Conservation (phyloP, 2,329 filamentous ascomycete species). For the Pseudogymnoascus sp. region DNA sequence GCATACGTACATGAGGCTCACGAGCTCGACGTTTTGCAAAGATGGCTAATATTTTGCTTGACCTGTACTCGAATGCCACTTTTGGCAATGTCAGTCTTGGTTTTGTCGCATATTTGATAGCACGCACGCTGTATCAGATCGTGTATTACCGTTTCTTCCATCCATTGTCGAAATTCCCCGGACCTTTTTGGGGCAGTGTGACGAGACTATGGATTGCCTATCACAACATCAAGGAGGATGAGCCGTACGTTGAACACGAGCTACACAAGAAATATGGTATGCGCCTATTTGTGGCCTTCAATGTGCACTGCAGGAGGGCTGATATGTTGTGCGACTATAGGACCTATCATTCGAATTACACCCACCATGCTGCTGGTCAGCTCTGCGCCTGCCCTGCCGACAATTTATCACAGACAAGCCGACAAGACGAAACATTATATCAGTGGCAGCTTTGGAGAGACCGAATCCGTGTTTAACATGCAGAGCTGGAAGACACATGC, state of each 20-base stretch:
- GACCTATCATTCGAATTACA: slow-evolving; percentile 44
- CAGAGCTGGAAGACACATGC: slow-evolving; percentile 43
- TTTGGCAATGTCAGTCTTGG: slow-evolving; percentile 10
- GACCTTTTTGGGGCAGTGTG: slow-evolving; percentile 45
- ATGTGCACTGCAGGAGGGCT: neutral
- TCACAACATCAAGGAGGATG: slow-evolving; percentile 40
- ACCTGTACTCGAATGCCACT: slow-evolving; percentile 2
- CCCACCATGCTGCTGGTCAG: slow-evolving; percentile 45
- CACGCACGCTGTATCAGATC: slow-evolving; percentile 35
- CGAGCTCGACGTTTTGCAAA: neutral
- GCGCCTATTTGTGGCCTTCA: neutral
- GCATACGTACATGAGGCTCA: neutral
- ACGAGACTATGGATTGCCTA: slow-evolving; percentile 47
- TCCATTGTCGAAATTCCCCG: slow-evolving; percentile 43
- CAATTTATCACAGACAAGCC: slow-evolving; percentile 46
- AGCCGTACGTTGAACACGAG: slow-evolving; percentile 33
- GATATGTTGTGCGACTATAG: slow-evolving; percentile 23
- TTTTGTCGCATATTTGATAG: slow-evolving; percentile 7
- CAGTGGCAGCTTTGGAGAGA: slow-evolving; percentile 47
- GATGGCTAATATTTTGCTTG: neutral
- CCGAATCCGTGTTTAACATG: slow-evolving; percentile 50
- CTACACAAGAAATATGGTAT: slow-evolving; percentile 42
- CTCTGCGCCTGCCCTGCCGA: slow-evolving; percentile 45
- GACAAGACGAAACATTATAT: slow-evolving; percentile 52
- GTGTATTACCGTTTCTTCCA: slow-evolving; percentile 44